A percentile compares a stretch with the other conserved stretches of the same genome.
Evolutionary conservation across 495 filamentous ascomycete species (phyloP).

Genomic region (Lentithecium fluviatile): DNA sequence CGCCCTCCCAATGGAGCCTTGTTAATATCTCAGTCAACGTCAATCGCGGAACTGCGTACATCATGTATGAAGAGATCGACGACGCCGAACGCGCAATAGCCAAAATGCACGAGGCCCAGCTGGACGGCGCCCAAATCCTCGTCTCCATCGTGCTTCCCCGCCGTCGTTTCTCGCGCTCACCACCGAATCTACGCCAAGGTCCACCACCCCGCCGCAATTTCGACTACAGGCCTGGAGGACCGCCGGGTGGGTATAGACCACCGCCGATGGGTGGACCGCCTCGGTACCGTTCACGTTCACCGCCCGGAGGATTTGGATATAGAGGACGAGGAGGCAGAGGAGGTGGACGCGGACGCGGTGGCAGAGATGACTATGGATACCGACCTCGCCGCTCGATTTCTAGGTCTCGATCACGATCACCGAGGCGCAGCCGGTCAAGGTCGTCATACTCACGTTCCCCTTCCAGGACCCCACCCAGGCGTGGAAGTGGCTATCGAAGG

Average conservation of each 20-base stretch:
- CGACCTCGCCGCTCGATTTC: slow-evolving; percentile 48
- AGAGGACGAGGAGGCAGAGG: slow-evolving; percentile 47
- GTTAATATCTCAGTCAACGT: slow-evolving; percentile 62
- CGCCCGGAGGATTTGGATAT: slow-evolving; percentile 44
- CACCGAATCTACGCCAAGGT: slow-evolving; percentile 29
- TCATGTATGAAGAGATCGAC: slow-evolving; percentile 72
- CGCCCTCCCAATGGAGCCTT: slow-evolving; percentile 4
- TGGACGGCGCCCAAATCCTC: slow-evolving; percentile 83
- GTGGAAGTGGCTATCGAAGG: slow-evolving; percentile 42
- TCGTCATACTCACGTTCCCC: slow-evolving; percentile 51
- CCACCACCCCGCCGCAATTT: slow-evolving; percentile 5
- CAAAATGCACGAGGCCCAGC: slow-evolving; percentile 96
- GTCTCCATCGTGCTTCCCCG: slow-evolving; percentile 93
- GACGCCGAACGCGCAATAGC: slow-evolving; percentile 88
- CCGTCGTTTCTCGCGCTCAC: slow-evolving; percentile 51
- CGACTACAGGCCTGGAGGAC: slow-evolving; percentile 27
- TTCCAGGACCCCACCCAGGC: slow-evolving; percentile 50
- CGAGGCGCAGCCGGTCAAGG: slow-evolving; percentile 39
- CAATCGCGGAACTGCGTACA: slow-evolving; percentile 93
- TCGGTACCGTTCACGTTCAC: slow-evolving; percentile 42
- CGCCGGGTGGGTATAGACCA: slow-evolving; percentile 38
- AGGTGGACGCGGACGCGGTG: slow-evolving; percentile 35
- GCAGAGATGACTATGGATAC: slow-evolving; percentile 4
- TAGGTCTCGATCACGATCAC: slow-evolving; percentile 44
- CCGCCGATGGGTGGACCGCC: slow-evolving; percentile 41